Evolutionary conservation across 306 rosid species (phyloP).

Genomic region (Aeschynomene evenia): DNA sequence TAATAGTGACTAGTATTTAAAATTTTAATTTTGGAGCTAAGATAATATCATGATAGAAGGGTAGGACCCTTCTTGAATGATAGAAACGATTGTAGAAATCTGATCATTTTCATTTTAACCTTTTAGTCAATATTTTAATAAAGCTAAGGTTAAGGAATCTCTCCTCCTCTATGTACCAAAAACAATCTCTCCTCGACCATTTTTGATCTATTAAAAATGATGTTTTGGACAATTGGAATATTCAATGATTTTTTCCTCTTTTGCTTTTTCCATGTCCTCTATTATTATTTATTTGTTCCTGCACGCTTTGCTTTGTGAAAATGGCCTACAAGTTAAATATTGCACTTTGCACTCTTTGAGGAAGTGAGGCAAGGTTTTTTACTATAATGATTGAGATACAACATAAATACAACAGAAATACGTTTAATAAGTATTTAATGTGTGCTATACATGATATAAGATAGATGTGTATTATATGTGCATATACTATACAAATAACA

Average conservation of each 20-base stretch:
- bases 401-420: no score
- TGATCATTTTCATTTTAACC: background rate
- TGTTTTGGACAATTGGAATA: slow-evolving; percentile 35
- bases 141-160: background rate
- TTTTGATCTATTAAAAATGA: slow-evolving; percentile 14
- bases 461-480: no score
- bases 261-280: slow-evolving; percentile 27
- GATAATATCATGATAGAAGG: background rate
- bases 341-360: slow-evolving; percentile 33
- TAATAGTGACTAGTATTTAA: background rate
- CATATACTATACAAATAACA: no score
- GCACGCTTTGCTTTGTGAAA: slow-evolving; percentile 52
- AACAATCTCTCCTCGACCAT: background rate
- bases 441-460: no score
- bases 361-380: slow-evolving; percentile 12
- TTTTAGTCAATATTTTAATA: background rate
- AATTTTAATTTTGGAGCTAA: background rate
- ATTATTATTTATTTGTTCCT: slow-evolving; percentile 37
- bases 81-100: background rate
- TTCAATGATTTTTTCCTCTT: slow-evolving; percentile 35
- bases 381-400: no score
- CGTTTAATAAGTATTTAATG: no score
- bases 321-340: slow-evolving; percentile 41
- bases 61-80: background rate
- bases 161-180: background rate